A percentile compares a stretch with the other conserved stretches of the same genome.
Evolutionary conservation across 805 yeast genomes (phyloP).

Genomic region (Naumovozyma dairenensis): DNA sequence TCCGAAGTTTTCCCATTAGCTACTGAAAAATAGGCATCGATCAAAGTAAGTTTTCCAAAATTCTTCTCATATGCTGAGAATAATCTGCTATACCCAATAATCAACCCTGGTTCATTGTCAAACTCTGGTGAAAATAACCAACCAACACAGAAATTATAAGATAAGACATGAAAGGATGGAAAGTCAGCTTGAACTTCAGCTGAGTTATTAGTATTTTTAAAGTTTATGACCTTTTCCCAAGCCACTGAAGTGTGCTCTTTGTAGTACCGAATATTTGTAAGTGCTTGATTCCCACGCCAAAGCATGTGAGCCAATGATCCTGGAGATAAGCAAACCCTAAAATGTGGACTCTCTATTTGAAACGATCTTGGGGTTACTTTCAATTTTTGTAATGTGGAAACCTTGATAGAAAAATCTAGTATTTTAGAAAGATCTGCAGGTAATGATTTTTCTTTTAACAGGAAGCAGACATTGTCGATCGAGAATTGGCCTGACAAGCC

Average conservation of each 20-base stretch:
- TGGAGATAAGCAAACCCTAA: constrained; percentile 50
- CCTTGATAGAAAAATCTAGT: constrained; percentile 39
- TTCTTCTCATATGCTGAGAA: constrained; percentile 53
- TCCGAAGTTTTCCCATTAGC: constrained; percentile 51
- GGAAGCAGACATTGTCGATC: constrained; percentile 22
- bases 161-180: constrained; percentile 46
- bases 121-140: constrained; percentile 54
- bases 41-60: constrained; percentile 57
- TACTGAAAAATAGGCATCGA: constrained; percentile 60
- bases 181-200: constrained; percentile 21
- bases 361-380: constrained; percentile 33
- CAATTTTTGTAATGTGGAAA: constrained; percentile 31
- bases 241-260: constrained; percentile 7
- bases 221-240: constrained; percentile 6
- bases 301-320: constrained; percentile 35
- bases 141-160: constrained; percentile 63
- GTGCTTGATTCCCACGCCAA: constrained; percentile 20
- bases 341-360: constrained; percentile 49
- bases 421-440: constrained; percentile 34
- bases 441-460: constrained; percentile 23
- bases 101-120: constrained; percentile 53
- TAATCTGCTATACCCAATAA: constrained; percentile 65
- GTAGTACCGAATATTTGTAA: constrained; percentile 11
- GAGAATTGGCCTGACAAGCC: constrained; percentile 20
- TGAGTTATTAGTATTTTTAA: constrained; percentile 1